phyloP scores from a whole-genome alignment of 1,284 basidiomycete species.

The Cerrena zonata region DNA sequence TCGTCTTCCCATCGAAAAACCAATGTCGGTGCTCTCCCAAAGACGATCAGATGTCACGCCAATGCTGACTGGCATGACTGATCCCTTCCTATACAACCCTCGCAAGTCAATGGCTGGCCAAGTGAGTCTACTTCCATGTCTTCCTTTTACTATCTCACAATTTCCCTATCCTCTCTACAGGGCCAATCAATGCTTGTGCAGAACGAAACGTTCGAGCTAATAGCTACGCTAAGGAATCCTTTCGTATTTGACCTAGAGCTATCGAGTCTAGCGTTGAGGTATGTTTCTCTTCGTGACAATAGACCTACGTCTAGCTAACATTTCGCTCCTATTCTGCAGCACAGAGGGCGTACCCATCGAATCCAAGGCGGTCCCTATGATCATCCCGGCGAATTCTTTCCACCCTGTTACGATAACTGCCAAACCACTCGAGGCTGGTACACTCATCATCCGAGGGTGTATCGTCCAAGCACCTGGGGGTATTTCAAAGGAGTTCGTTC shows the following conservation, averaged over 20 bases:
- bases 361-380: conserved; percentile 50
- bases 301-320: neutral
- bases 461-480: conserved; percentile 73
- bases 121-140: conserved; percentile 37
- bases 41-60: conserved; percentile 37
- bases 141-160: neutral
- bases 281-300: conserved; percentile 16
- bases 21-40: conserved; percentile 46
- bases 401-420: conserved; percentile 73
- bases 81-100: conserved; percentile 88
- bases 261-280: conserved; percentile 78
- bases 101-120: conserved; percentile 53
- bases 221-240: conserved; percentile 83
- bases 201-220: conserved; percentile 77
- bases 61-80: conserved; percentile 51
- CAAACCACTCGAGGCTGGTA: conserved; percentile 61
- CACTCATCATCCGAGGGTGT: conserved; percentile 72
- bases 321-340: no score
- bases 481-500: conserved; percentile 62
- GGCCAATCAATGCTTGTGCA: conserved; percentile 68
- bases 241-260: conserved; percentile 88
- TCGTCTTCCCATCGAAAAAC: conserved; percentile 71
- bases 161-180: conserved; percentile 27
- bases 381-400: conserved; percentile 69
- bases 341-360: conserved; percentile 78